These are phyloP conservation scores for Coemansia erecta DNA, from an alignment of 192 early-diverging fungal species.

Conservation along the genomic window DNA sequence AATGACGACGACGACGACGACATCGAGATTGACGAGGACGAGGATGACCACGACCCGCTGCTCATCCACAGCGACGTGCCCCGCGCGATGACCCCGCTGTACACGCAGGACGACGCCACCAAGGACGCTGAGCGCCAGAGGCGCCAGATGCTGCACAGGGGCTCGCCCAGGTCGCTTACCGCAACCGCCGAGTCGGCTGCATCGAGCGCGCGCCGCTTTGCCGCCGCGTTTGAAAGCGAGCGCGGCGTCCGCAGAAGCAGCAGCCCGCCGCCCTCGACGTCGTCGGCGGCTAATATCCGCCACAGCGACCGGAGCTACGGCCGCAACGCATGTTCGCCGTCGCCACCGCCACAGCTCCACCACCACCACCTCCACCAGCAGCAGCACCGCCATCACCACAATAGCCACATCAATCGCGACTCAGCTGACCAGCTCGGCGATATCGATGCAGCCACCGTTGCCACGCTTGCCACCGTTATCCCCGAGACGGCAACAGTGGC, in stretches of 20 bases:
- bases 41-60: neutral
- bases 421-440: neutral
- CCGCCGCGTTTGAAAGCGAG: neutral
- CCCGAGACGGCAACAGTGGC: too few species aligned
- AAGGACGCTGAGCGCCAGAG: constrained; percentile 9
- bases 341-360: constrained; percentile 6
- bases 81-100: constrained; percentile 49
- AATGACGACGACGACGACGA: constrained; percentile 26
- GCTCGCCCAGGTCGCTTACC: neutral
- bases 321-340: constrained; percentile 24
- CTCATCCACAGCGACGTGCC: constrained; percentile 5
- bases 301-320: constrained; percentile 9
- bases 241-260: constrained; percentile 34
- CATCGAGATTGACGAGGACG: neutral
- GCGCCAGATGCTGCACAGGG: constrained; percentile 11
- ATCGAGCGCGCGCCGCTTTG: neutral
- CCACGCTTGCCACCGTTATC: too few species aligned
- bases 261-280: constrained; percentile 30
- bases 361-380: neutral
- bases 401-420: too few species aligned
- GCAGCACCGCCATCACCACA: neutral
- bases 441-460: neutral
- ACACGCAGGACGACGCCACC: constrained; percentile 46
- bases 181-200: neutral
- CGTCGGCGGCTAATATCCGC: too few species aligned